Evolutionary conservation across 192 early-diverging fungal species (phyloP).

Genomic region (Thamnidium elegans): DNA sequence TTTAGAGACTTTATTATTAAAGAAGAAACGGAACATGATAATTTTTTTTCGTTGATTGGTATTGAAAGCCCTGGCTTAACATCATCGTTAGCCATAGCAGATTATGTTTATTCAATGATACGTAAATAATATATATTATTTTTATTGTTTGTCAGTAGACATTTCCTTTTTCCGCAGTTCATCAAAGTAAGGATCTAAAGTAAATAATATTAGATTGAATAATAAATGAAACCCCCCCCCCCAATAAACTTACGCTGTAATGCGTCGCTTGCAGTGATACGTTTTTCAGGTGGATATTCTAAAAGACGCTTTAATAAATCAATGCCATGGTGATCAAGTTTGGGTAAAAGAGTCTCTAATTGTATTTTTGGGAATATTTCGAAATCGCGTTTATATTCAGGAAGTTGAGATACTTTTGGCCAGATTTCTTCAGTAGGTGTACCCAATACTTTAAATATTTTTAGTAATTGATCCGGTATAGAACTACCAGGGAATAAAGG

Average conservation of each 20-base stretch:
- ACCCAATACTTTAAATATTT: slow-evolving; percentile 90
- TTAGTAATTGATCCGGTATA: slow-evolving; percentile 78
- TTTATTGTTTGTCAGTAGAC: neutral
- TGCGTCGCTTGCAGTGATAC: slow-evolving; percentile 77
- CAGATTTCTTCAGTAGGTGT: slow-evolving; percentile 80
- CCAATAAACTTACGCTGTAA: slow-evolving; percentile 51
- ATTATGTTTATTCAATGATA: slow-evolving; percentile 45
- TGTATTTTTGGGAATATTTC: slow-evolving; percentile 68
- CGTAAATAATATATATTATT: neutral
- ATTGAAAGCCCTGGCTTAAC: slow-evolving; percentile 90
- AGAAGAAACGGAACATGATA: slow-evolving; percentile 47
- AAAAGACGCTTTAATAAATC: slow-evolving; percentile 78
- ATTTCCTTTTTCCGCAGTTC: slow-evolving; percentile 32
- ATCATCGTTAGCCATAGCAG: slow-evolving; percentile 75
- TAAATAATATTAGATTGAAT: neutral
- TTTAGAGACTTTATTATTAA: slow-evolving; percentile 79
- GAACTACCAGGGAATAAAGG: slow-evolving; percentile 92
- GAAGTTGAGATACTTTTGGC: slow-evolving; percentile 83
- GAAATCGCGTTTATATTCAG: slow-evolving; percentile 86
- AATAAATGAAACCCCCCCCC: no score
- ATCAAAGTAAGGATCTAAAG: slow-evolving; percentile 41
- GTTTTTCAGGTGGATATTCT: slow-evolving; percentile 75
- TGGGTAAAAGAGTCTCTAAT: slow-evolving; percentile 75
- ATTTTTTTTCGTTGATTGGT: slow-evolving; percentile 75
- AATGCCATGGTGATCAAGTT: slow-evolving; percentile 80